phyloP scores from a whole-genome alignment of 2,329 filamentous ascomycete genomes.

The Rutstroemia sydowiana region DNA sequence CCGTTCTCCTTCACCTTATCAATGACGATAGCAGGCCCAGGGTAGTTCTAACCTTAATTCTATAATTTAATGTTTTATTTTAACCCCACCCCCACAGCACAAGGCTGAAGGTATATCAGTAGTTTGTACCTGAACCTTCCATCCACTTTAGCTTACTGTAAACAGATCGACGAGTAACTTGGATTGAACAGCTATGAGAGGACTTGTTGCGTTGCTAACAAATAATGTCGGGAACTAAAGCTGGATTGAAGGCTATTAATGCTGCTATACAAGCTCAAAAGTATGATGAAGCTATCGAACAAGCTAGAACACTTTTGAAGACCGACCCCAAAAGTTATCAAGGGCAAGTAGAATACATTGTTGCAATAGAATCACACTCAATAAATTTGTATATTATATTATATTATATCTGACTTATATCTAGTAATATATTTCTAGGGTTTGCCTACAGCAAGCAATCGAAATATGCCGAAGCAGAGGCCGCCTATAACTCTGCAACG shows the following conservation, averaged over 20 bases:
- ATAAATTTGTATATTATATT: too few relatives aligned
- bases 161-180: too few relatives aligned
- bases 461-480: slow-evolving; percentile 64
- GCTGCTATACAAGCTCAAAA: slow-evolving; percentile 70
- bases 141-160: too few relatives aligned
- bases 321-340: slow-evolving; percentile 76
- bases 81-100: too few relatives aligned
- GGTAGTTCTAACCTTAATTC: too few relatives aligned
- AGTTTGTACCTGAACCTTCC: too few relatives aligned
- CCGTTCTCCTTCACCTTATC: too few relatives aligned
- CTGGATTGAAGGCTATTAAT: slow-evolving; percentile 73
- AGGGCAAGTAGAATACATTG: slow-evolving; percentile 46
- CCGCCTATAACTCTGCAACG: slow-evolving; percentile 66
- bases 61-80: too few relatives aligned
- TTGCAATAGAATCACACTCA: not conserved
- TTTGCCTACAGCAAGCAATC: slow-evolving; percentile 75
- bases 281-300: slow-evolving; percentile 65
- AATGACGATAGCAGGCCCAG: too few relatives aligned
- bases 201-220: not conserved
- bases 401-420: slow-evolving; percentile 8
- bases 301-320: slow-evolving; percentile 62
- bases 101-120: too few relatives aligned
- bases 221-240: slow-evolving; percentile 44
- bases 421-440: slow-evolving; percentile 75
- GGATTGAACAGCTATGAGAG: not conserved